phyloP scores from a whole-genome alignment of 352 stramenopile genomes.

The Globisporangium paroecandrum region DNA sequence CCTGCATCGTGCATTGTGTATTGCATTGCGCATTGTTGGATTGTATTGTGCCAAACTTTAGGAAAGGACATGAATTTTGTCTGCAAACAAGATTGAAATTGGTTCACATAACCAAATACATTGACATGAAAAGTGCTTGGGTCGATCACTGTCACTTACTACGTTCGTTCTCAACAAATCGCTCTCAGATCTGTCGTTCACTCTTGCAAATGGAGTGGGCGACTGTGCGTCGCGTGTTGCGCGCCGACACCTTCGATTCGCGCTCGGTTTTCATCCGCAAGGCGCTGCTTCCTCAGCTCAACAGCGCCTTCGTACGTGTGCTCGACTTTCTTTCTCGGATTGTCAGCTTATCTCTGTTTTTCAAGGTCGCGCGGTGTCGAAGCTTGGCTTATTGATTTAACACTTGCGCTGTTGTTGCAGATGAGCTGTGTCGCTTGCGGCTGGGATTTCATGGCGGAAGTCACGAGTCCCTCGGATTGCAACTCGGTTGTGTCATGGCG shows the following conservation, averaged over 20 bases:
- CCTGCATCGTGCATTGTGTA: background rate
- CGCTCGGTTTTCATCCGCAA: slow-evolving; percentile 3
- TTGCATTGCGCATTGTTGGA: background rate
- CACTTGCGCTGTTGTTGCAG: background rate
- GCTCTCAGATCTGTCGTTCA: background rate
- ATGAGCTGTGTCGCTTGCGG: slow-evolving; percentile 7
- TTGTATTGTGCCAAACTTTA: background rate
- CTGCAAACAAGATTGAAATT: background rate
- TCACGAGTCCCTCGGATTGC: slow-evolving; percentile 1
- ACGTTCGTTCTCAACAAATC: too few species aligned
- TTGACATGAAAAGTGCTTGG: background rate
- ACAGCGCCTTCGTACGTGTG: slow-evolving; percentile 10
- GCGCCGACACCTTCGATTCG: slow-evolving; percentile 6
- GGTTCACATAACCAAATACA: background rate
- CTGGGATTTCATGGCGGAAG: slow-evolving; percentile 19
- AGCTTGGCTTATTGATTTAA: background rate
- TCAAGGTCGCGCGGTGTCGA: background rate
- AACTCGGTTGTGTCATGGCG: slow-evolving; percentile 8
- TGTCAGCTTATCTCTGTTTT: background rate
- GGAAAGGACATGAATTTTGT: background rate
- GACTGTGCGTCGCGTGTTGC: background rate
- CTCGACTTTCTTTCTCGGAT: background rate
- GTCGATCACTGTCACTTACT: too few species aligned
- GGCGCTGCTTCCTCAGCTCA: slow-evolving; percentile 6
- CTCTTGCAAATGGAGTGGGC: background rate